Evolutionary conservation across 2,329 filamentous ascomycete genomes (phyloP).

Genomic region (Exserohilum turcica): DNA sequence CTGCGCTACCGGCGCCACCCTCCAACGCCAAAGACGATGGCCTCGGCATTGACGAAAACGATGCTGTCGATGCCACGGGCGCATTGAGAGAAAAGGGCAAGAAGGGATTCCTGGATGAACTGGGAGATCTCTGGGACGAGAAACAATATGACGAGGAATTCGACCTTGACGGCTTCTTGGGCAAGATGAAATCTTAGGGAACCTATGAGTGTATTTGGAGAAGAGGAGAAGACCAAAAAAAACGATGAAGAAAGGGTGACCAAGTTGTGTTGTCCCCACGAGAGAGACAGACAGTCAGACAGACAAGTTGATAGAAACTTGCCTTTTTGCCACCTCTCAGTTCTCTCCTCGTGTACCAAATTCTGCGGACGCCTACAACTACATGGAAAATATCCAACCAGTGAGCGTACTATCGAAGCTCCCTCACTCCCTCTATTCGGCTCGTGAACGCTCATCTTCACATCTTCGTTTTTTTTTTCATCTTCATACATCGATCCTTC

Average conservation of each 20-base stretch:
- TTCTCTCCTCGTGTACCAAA: too few relatives aligned
- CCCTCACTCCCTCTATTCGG: too few relatives aligned
- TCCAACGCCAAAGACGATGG: conserved; percentile 67
- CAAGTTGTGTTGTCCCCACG: not conserved
- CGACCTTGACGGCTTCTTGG: conserved; percentile 92
- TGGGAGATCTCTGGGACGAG: conserved; percentile 97
- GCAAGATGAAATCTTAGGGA: conserved; percentile 75
- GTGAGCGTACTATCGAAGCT: too few relatives aligned
- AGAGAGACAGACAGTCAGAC: not conserved
- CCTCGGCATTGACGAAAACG: conserved; percentile 79
- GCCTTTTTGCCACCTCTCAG: not conserved
- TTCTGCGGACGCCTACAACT: too few relatives aligned
- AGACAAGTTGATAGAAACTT: too few relatives aligned
- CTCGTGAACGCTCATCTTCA: too few relatives aligned
- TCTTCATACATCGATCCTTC: too few relatives aligned
- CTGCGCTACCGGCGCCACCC: conserved; percentile 57
- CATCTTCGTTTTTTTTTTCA: too few relatives aligned
- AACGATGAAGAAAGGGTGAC: too few relatives aligned
- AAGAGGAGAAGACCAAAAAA: too few relatives aligned
- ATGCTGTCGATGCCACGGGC: conserved; percentile 78
- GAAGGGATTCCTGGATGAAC: conserved; percentile 92
- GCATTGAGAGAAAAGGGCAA: conserved; percentile 94
- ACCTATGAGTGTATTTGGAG: not conserved
- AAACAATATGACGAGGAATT: conserved; percentile 98
- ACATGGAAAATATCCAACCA: too few relatives aligned